Base-by-base conservation (phyloP, 2,329 filamentous ascomycete genomes). In the Nemania sp. region DNA sequence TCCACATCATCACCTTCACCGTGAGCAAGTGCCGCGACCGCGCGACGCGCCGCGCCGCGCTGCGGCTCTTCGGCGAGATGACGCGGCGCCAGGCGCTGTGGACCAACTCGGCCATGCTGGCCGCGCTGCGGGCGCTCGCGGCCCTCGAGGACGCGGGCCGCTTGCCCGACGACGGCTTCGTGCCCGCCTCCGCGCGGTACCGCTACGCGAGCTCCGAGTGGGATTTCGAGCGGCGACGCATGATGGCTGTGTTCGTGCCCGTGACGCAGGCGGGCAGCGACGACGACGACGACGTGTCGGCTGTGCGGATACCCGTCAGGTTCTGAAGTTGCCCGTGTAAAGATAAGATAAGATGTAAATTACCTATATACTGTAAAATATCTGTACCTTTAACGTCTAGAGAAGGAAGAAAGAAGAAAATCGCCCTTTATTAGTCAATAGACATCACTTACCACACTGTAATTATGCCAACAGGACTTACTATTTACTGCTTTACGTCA, bases 21-120 rank as follows among this genome's bases (percentile, higher is more conserved):
- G 50, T 69, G 15, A 64, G 60, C 32, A 67, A 68, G 39, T 68
- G 67, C 47, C 66, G 67, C 11, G 60, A 68, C 42, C 62, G 56
- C 35, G 59, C 56, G 32, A 67, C 66, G 37, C 61, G 66, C 3
- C 48, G 45, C 13, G 55, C 47, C 15, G 66, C 66, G 10, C 56
- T 68, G 25, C 62, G 53, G 12, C 57, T 65, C 7, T 67, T 69
- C 32, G 48, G 10, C 17, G 47, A 58, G 17, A 63, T 66, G 60
- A 68, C 67, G 15, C 52, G 66, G 3, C 63, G 57, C 11, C 67
- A 69, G 17, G 60, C 65, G 0, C 59, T 69, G 5, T 69, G 67
- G 66, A 63, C 64, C 2, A 69, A 68, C 25, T 40, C 54, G 21
- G 63, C 59, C 29, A 59, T 69, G 62, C 21, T 69, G 3, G 61